A percentile compares a stretch with the other conserved stretches of the same genome.
phyloP scores from a whole-genome alignment of 805 yeast species.

The Saccharomycopsis sp. region DNA sequence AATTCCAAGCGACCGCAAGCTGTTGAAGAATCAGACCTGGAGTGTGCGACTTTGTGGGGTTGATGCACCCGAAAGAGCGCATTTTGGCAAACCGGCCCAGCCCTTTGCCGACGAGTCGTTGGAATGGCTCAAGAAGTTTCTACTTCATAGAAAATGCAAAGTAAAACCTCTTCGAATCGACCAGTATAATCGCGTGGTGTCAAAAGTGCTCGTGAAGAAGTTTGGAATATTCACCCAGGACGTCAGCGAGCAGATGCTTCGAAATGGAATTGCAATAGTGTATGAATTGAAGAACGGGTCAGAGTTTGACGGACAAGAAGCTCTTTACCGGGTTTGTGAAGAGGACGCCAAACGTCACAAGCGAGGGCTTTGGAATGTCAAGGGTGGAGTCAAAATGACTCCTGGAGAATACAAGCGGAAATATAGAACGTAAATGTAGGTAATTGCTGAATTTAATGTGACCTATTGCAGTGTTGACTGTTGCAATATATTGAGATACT shows the following conservation, averaged over 20 bases:
- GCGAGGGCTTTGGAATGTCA: slow-evolving; percentile 65
- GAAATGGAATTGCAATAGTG: slow-evolving; percentile 75
- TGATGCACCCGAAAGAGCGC: slow-evolving; percentile 95
- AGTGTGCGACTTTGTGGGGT: slow-evolving; percentile 83
- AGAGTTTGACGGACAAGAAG: slow-evolving; percentile 78
- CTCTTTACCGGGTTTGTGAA: slow-evolving; percentile 53
- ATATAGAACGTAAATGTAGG: slow-evolving; percentile 23
- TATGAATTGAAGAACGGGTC: slow-evolving; percentile 80
- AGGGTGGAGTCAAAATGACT: slow-evolving; percentile 42
- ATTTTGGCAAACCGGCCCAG: slow-evolving; percentile 91
- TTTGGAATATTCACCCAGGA: slow-evolving; percentile 55
- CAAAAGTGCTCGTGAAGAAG: slow-evolving; percentile 55
- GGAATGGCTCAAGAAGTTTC: slow-evolving; percentile 59
- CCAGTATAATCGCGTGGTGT: slow-evolving; percentile 86
- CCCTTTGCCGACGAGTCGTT: slow-evolving; percentile 82
- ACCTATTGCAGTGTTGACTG: too few species aligned
- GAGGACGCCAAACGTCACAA: slow-evolving; percentile 46
- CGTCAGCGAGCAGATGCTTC: slow-evolving; percentile 82
- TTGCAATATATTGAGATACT: too few species aligned
- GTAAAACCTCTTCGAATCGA: slow-evolving; percentile 77
- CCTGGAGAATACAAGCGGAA: slow-evolving; percentile 74
- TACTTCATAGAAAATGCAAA: slow-evolving; percentile 61
- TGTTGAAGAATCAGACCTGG: slow-evolving; percentile 55
- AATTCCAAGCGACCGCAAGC: slow-evolving; percentile 27
- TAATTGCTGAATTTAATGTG: background rate